Evolutionary conservation across 2,329 filamentous ascomycete genomes (phyloP).

Genomic region (Dactylellina sp.): DNA sequence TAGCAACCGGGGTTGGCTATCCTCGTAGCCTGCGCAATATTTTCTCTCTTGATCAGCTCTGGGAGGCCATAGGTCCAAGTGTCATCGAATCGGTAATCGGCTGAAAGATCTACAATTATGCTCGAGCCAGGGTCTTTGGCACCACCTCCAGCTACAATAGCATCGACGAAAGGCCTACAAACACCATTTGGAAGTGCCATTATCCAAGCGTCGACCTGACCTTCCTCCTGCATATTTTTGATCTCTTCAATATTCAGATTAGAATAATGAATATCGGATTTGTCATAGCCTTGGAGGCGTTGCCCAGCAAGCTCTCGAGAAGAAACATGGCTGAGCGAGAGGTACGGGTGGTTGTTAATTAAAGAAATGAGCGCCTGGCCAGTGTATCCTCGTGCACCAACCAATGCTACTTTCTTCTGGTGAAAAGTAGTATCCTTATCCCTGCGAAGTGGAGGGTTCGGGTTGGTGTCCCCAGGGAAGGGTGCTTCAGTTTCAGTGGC

Average conservation of each 20-base stretch:
- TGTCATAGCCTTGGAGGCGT: slow-evolving; percentile 87
- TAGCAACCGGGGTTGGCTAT: slow-evolving; percentile 97
- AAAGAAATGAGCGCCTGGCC: slow-evolving; percentile 90
- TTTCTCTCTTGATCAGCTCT: slow-evolving; percentile 80
- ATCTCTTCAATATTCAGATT: slow-evolving; percentile 89
- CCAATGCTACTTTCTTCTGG: slow-evolving; percentile 83
- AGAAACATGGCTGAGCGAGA: slow-evolving; percentile 91
- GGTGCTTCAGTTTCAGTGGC: slow-evolving; percentile 64
- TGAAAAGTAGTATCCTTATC: slow-evolving; percentile 86
- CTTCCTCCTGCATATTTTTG: slow-evolving; percentile 81
- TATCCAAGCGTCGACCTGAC: slow-evolving; percentile 93
- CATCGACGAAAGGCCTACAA: slow-evolving; percentile 92
- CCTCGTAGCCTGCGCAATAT: slow-evolving; percentile 80
- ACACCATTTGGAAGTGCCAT: slow-evolving; percentile 97
- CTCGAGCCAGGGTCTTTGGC: slow-evolving; percentile 70
- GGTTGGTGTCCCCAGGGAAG: slow-evolving; percentile 73
- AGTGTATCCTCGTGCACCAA: slow-evolving; percentile 93
- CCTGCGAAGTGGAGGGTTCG: slow-evolving; percentile 87
- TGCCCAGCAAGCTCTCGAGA: slow-evolving; percentile 91
- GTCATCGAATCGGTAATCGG: slow-evolving; percentile 90
- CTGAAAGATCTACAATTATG: slow-evolving; percentile 92
- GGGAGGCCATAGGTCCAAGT: slow-evolving; percentile 91
- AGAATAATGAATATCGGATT: slow-evolving; percentile 87
- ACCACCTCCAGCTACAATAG: slow-evolving; percentile 74
- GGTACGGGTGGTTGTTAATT: slow-evolving; percentile 85